phyloP scores from a whole-genome alignment of 2,329 filamentous ascomycete genomes.

The Exophiala viscosa region DNA sequence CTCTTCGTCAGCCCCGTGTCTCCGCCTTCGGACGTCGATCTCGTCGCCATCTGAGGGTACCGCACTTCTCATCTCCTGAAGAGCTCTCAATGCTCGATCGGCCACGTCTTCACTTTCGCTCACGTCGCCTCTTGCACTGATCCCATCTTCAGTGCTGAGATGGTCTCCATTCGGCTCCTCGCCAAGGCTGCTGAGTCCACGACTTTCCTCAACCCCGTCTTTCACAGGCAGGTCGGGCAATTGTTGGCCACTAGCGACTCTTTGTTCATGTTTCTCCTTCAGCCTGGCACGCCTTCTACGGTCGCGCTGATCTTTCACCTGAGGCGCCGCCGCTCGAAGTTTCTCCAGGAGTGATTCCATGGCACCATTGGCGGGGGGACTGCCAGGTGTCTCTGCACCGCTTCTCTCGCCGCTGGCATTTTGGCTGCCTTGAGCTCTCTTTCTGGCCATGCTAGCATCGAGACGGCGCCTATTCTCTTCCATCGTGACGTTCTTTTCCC shows the following conservation, averaged over 20 bases:
- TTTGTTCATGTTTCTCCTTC: conserved; percentile 86
- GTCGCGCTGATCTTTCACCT: conserved; percentile 84
- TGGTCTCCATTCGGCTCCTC: conserved; percentile 28
- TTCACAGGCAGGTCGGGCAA: conserved; percentile 63
- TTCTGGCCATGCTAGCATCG: conserved; percentile 88
- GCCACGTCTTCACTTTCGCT: conserved; percentile 69
- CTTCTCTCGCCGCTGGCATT: conserved; percentile 37
- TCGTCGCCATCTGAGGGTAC: conserved; percentile 44
- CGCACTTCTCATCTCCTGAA: conserved; percentile 75
- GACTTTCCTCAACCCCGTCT: conserved; percentile 54
- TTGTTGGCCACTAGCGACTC: conserved; percentile 82
- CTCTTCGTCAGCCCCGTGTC: conserved; percentile 78
- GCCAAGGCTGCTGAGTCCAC: conserved; percentile 35
- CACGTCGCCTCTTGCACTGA: conserved; percentile 34
- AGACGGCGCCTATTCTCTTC: conserved; percentile 83
- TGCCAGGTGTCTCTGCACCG: conserved; percentile 34
- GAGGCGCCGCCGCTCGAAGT: conserved; percentile 84
- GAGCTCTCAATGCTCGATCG: conserved; percentile 73
- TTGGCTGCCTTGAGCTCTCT: conserved; percentile 56
- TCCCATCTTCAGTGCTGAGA: conserved; percentile 23
- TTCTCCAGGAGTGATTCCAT: conserved; percentile 98
- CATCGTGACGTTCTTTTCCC: conserved; percentile 79
- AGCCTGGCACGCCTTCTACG: conserved; percentile 79
- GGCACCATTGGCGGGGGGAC: conserved; percentile 74
- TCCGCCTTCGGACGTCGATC: conserved; percentile 57